These are phyloP conservation scores for Cardamine resedifolia DNA, from an alignment of 345 rosid species.

Conservation along the genomic window DNA sequence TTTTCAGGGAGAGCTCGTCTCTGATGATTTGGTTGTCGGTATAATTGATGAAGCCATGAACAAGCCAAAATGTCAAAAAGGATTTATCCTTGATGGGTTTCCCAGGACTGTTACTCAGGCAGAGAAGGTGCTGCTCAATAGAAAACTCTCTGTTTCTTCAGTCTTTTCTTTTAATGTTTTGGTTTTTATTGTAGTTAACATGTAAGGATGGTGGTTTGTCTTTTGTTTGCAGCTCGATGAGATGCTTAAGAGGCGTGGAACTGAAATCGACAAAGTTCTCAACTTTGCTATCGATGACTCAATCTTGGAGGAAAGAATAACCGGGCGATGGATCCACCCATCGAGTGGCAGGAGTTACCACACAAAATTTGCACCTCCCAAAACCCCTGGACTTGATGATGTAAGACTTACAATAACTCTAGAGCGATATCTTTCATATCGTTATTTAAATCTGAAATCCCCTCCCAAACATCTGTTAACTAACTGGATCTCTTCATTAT, in stretches of 20 bases:
- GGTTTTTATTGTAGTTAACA: not conserved
- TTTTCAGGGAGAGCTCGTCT: slow-evolving; percentile 72
- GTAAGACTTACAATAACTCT: slow-evolving; percentile 44
- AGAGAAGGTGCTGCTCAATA: slow-evolving; percentile 54
- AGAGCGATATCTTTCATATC: not conserved
- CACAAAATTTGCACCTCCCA: slow-evolving; percentile 77
- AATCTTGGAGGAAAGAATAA: slow-evolving; percentile 90
- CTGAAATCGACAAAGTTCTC: slow-evolving; percentile 71
- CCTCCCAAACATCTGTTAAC: not conserved
- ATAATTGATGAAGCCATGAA: slow-evolving; percentile 91
- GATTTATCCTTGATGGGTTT: slow-evolving; percentile 92
- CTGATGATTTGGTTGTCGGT: slow-evolving; percentile 95
- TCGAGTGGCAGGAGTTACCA: slow-evolving; percentile 91
- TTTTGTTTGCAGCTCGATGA: slow-evolving; percentile 68
- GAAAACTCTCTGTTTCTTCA: not conserved
- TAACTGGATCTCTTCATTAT: slow-evolving; percentile 11
- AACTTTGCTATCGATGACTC: slow-evolving; percentile 85
- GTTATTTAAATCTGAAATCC: not conserved
- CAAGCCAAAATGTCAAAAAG: slow-evolving; percentile 81
- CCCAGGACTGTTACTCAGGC: slow-evolving; percentile 90
- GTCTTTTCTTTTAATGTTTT: not conserved
- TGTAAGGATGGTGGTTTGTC: slow-evolving; percentile 18
- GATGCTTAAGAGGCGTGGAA: slow-evolving; percentile 79
- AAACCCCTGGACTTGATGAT: slow-evolving; percentile 70
- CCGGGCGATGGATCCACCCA: slow-evolving; percentile 93